Evolutionary conservation across 2,329 filamentous ascomycete species (phyloP), one percentile per base, ranked within the genome.

Genomic region (Mariannaea sp.): DNA sequence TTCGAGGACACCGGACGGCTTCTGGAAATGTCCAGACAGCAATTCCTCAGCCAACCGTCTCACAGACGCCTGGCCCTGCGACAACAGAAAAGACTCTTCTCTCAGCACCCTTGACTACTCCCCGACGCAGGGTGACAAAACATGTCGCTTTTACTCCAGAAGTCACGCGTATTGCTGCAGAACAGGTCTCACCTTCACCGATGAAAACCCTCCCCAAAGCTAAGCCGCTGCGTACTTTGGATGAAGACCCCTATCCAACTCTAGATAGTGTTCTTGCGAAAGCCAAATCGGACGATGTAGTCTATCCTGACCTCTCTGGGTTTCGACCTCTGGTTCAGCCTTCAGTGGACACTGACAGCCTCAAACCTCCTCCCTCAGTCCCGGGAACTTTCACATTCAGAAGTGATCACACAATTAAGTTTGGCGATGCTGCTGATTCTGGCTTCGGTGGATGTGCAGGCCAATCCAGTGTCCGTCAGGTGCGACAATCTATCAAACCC

Each of bases 71-170:
- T 2, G 73, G 68, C 7, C 73, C 76, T 7, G 60, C 67, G 2
- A 71, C 70, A 14, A 68, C 80, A 10, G 77, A 84, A 26, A 84
- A 83, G 62, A 74, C 78, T 17, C 68, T 85, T 26, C 80, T 80
- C 45, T 68, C 76, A 3, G 68, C 78, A 14, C 78, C 81, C 5
- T 73, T 84, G 49, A 85, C 84, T 5, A 90, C 88, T 1, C 88
- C 88, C 7, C 85, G 86, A 26, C 81, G 85, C 19, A 89, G 85
- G 70, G 68, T 77, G 30, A 70, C 74, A 14, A 96, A 95, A 75
- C 87, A 83, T 50, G 90, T 96, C 29, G 86, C 89, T 44, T 96
- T 96, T 65, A 91, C 88, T 0, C 87, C 86, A 0, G 85, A 84
- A 56, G 86, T 86, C 29, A 81, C 89, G 57, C 73, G 74, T 0